These are phyloP conservation scores for Tilletiopsis washingtonensis DNA, from an alignment of 1,284 basidiomycete genomes.

Conservation along the genomic window DNA sequence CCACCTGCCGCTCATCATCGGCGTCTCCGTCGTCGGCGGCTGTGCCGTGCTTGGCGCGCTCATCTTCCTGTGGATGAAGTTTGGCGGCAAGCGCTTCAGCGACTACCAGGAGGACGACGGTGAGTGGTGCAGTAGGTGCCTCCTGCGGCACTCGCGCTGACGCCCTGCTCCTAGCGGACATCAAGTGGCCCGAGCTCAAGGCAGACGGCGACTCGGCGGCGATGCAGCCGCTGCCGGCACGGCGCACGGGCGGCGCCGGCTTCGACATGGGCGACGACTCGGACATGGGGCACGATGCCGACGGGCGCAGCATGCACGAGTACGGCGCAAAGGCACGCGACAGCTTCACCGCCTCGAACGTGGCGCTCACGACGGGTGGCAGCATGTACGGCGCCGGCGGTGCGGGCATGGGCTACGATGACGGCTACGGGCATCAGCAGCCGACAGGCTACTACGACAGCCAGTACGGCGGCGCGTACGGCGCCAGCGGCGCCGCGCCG, in stretches of 20 bases:
- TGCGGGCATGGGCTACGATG: no score
- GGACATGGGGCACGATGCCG: conserved; percentile 17
- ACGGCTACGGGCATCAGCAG: no score
- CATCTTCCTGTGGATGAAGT: conserved; percentile 38
- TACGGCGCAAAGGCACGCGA: conserved; percentile 16
- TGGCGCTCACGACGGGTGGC: no score
- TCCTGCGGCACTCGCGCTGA: background rate
- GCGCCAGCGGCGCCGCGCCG: no score
- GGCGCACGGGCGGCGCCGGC: conserved; percentile 40
- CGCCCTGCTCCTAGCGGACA: conserved; percentile 18
- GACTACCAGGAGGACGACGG: conserved; percentile 28
- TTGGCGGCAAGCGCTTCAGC: conserved; percentile 26
- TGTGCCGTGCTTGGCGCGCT: conserved; percentile 28
- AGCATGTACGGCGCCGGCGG: no score
- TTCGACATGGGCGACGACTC: conserved; percentile 45
- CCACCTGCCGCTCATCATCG: conserved; percentile 39
- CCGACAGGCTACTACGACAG: no score
- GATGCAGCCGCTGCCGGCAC: conserved; percentile 39
- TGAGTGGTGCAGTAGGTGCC: background rate
- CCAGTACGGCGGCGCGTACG: no score
- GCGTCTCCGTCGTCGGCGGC: conserved; percentile 37
- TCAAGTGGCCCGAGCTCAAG: conserved; percentile 45
- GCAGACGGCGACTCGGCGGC: conserved; percentile 32
- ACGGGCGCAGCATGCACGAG: conserved; percentile 5
- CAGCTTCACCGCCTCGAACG: conserved; percentile 18